Base-by-base conservation (phyloP, 139 green algal genomes). In the Pseudopediastrum boryanum region DNA sequence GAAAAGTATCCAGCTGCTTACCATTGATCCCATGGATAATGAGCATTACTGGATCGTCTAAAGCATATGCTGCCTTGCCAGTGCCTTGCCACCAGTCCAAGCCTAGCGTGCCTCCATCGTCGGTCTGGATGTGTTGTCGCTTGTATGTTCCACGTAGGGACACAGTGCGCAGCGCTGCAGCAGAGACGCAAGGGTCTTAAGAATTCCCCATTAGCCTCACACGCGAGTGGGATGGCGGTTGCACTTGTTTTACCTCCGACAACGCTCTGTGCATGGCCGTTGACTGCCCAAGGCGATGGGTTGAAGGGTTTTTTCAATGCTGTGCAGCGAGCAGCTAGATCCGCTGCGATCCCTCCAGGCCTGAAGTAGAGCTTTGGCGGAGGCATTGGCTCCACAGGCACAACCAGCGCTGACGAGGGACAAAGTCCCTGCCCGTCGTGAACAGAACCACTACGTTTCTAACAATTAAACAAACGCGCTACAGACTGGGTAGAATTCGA, bases 81-180 rank as follows among this genome's bases (percentile, higher is more conserved):
- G 84, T 78, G 39, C 83, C 84, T n/a, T 78, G 29, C 39, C 85
- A 95, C 90, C 90, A 95, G 74, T 95, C 90, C 38, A 95, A 79
- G 0, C 77, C 89, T 3, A 92, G 59, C 1, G 86, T 90, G 74
- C 85, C 90, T 8, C 90, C 89, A 69, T 94, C 90, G 16, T 31
- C 41, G 5, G 77, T 74, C 5, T 79, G 42, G n/a, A 91, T 67
- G 7, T 83, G 68, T 67, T 93, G 86, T 2, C 88, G 73, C 7
- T 48, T 81, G 67, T 90, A 93, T 52, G 31, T 79, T 42, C 73
- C 84, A 9, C 54, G 50, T n/a, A 65, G 54, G 6, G 84, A 76
- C 8, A 78, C 9, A 3, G 65, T 63, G 1, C 84, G 75, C 7
- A 83, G 31, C 64, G 84, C 75, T 82, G 75, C 58, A 67, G 21